Evolutionary conservation across 2,329 filamentous ascomycete species (phyloP).

Genomic region (Elsinoe perseae): DNA sequence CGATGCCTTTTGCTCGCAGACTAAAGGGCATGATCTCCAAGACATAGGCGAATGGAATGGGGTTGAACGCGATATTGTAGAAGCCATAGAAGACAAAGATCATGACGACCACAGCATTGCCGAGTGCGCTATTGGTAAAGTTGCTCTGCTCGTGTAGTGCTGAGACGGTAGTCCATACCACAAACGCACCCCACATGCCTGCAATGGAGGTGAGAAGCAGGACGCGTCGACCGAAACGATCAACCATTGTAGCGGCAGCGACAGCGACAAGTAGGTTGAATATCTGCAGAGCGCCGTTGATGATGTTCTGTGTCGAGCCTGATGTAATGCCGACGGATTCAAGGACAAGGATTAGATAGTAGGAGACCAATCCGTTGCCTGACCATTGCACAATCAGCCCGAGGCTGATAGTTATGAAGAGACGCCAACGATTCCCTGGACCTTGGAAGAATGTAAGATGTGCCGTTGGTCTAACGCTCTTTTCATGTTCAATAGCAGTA

Average conservation of each 20-base stretch:
- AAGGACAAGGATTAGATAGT: conserved; percentile 27
- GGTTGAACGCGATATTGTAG: conserved; percentile 33
- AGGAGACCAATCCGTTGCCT: conserved; percentile 43
- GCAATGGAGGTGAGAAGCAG: conserved; percentile 28
- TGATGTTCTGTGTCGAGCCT: conserved; percentile 28
- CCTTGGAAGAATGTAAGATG: conserved; percentile 56
- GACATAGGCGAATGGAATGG: conserved; percentile 25
- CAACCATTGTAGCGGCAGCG: conserved; percentile 34
- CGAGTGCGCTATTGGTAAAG: conserved; percentile 22
- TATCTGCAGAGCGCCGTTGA: conserved; percentile 50
- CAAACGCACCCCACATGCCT: conserved; percentile 33
- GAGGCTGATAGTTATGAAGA: conserved; percentile 43
- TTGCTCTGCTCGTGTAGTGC: conserved; percentile 43
- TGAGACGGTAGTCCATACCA: conserved; percentile 33
- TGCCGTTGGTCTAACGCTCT: conserved; percentile 30
- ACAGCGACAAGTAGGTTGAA: conserved; percentile 51
- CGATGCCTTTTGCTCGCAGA: conserved; percentile 20
- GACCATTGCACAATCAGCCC: conserved; percentile 51
- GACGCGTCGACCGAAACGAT: conserved; percentile 26
- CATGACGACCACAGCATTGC: conserved; percentile 33
- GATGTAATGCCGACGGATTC: conserved; percentile 27
- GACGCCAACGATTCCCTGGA: conserved; percentile 44
- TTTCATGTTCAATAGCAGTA: conserved; percentile 54
- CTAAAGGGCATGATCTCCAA: conserved; percentile 26
- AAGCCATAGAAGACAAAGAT: conserved; percentile 34